phyloP scores from a whole-genome alignment of 1,139 yeast species.

The Kodamaea ohmeri region DNA sequence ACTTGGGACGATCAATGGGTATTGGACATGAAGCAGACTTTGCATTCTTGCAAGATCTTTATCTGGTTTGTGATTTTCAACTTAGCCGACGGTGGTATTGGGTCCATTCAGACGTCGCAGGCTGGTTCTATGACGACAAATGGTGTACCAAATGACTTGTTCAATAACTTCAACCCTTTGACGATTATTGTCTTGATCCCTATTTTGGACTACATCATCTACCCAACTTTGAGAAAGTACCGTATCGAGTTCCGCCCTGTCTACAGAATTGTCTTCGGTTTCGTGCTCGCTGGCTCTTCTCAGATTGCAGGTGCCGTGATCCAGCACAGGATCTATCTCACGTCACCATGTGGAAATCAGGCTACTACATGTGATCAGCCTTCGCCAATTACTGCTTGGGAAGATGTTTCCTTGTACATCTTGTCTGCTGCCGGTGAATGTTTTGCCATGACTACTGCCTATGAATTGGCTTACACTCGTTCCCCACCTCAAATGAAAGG shows the following conservation, averaged over 20 bases:
- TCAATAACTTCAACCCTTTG: constrained; percentile 65
- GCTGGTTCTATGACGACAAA: constrained; percentile 64
- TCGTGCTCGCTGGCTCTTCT: constrained; percentile 33
- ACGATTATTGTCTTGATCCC: constrained; percentile 66
- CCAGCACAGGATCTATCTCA: constrained; percentile 33
- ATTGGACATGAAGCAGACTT: constrained; percentile 56
- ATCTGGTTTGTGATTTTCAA: constrained; percentile 61
- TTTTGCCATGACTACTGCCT: constrained; percentile 65
- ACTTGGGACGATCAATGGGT: constrained; percentile 58
- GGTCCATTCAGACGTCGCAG: constrained; percentile 60
- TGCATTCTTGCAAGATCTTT: constrained; percentile 60
- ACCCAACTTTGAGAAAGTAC: constrained; percentile 56
- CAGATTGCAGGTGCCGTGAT: constrained; percentile 43
- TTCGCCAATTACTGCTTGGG: constrained; percentile 58
- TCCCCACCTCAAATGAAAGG: constrained; percentile 69
- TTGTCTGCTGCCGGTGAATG: constrained; percentile 67
- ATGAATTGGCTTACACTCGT: constrained; percentile 68
- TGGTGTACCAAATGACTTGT: constrained; percentile 71
- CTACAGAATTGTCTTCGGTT: constrained; percentile 37
- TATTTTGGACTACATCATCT: constrained; percentile 53
- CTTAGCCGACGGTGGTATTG: constrained; percentile 65
- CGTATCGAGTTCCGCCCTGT: constrained; percentile 39
- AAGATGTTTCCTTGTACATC: constrained; percentile 48
- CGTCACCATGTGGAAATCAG: constrained; percentile 40
- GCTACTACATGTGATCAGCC: constrained; percentile 50